Evolutionary conservation across 2,329 filamentous ascomycete genomes (phyloP), one percentile per base, ranked within the genome.

Genomic region (Thelonectria blattea): DNA sequence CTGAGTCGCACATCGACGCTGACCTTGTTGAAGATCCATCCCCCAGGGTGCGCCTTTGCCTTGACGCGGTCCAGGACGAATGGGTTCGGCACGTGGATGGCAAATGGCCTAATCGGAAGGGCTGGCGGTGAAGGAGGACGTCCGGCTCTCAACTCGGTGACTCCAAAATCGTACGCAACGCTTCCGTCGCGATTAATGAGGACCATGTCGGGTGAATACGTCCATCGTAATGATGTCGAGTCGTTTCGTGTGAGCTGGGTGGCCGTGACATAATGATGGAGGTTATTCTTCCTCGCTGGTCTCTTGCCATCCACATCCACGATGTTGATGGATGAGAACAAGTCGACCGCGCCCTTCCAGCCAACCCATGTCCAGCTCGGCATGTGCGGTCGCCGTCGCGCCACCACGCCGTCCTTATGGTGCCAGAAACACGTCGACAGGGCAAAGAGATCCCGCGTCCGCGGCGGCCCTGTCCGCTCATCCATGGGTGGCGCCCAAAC

Each of bases 281-380:
- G 72, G 22, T 75, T 68, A 10, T 73, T 62, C 62, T 75, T 76
- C 50, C 71, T 69, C 66, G 37, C 69, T 65, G 22, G 61, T 46
- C 34, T 68, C 30, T 67, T 73, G 41, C 63, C 70, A 17, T 72
- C 71, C 1, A 71, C 65, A 27, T 74, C 74, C 6, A 69, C 66
- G n/a, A 76, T 68, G 2, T 68, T 64, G 22, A 76, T 70, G 11
- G 72, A 73, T 6, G 73, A 76, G 60, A 71, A 68, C 45, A 76
- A 62, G 30, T 75, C 74, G 12, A 76, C 74, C 5, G 71, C 64
- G 14, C 74, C 74, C 17, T 69, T 66, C 74, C 74, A 76, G 2
- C 74, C 74, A 2, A 74, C 74, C 74, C 74, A 76, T 2, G 74
- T 74, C 74, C 74, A 76, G 59, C 74, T 76, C 9, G 74, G 74